A percentile compares a stretch with the other conserved stretches of the same genome.
Evolutionary conservation across 176 grass and related monocot genomes (phyloP).

Genomic region (Eleusine coracana): DNA sequence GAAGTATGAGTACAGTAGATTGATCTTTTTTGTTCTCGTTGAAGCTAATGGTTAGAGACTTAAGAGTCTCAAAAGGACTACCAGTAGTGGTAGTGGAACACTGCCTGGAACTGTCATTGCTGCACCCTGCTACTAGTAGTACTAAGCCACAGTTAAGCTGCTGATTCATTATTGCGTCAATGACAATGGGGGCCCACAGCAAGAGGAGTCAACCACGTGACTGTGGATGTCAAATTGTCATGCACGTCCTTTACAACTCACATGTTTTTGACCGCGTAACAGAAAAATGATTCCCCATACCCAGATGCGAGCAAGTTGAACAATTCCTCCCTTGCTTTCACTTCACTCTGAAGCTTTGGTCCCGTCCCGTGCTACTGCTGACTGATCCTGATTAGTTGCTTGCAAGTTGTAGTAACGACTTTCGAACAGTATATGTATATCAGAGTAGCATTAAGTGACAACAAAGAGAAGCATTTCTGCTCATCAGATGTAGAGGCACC

Average conservation of each 20-base stretch:
- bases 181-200: too few species aligned
- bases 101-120: too few species aligned
- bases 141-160: neutral
- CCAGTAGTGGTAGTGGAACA: too few species aligned
- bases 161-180: neutral
- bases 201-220: slow-evolving; percentile 8
- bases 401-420: neutral
- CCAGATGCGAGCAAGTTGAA: slow-evolving; percentile 4
- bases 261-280: slow-evolving; percentile 21
- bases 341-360: slow-evolving; percentile 46
- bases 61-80: too few species aligned
- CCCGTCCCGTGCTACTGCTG: neutral
- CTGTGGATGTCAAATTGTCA: neutral
- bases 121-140: too few species aligned
- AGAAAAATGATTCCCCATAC: slow-evolving; percentile 2
- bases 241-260: slow-evolving; percentile 5
- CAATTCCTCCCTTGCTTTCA: slow-evolving; percentile 18
- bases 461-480: slow-evolving; percentile 1
- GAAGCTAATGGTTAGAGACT: neutral
- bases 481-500: neutral
- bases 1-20: neutral
- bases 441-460: slow-evolving; percentile 26
- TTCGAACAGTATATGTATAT: slow-evolving; percentile 16
- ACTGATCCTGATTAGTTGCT: neutral
- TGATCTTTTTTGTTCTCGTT: neutral